Evolutionary conservation across 371 early-diverging fungal species (phyloP).

Genomic region (Zancudomyces culisetae): DNA sequence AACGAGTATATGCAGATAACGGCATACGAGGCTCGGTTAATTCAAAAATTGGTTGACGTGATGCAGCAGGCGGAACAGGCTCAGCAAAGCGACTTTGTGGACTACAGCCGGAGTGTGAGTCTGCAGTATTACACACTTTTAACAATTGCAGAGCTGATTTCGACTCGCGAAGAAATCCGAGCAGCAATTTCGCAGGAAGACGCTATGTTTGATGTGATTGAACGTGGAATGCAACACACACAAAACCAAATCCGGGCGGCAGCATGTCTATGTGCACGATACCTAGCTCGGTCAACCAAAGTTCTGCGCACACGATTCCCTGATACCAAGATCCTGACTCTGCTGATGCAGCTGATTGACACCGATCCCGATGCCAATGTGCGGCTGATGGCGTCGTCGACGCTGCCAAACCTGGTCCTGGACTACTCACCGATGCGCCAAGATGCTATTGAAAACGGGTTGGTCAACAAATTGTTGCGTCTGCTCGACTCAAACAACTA

Average conservation of each 20-base stretch:
- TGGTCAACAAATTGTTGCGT: slow-evolving; percentile 8
- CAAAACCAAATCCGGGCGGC: slow-evolving; percentile 14
- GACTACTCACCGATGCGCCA: slow-evolving; percentile 22
- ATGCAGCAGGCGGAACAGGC: slow-evolving; percentile 8
- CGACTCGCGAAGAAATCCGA: slow-evolving; percentile 17
- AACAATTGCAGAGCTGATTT: slow-evolving; percentile 11
- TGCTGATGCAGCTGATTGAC: slow-evolving; percentile 10
- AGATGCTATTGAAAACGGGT: slow-evolving; percentile 16
- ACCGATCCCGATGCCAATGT: slow-evolving; percentile 6
- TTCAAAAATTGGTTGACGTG: slow-evolving; percentile 8
- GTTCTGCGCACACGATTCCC: slow-evolving; percentile 20
- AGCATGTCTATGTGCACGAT: slow-evolving; percentile 19
- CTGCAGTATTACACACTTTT: slow-evolving; percentile 1
- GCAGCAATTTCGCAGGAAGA: slow-evolving; percentile 9
- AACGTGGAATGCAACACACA: slow-evolving; percentile 12
- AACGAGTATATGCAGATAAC: slow-evolving; percentile 20
- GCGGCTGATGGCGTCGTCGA: slow-evolving; percentile 15
- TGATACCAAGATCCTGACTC: slow-evolving; percentile 14
- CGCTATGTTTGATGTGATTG: slow-evolving; percentile 9
- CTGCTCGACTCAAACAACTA: slow-evolving; percentile 8
- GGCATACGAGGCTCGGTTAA: slow-evolving; percentile 14
- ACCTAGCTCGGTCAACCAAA: slow-evolving; percentile 19
- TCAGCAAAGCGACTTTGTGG: slow-evolving; percentile 17
- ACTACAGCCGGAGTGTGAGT: slow-evolving; percentile 3
- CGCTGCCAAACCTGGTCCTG: slow-evolving; percentile 16